Base-by-base conservation (phyloP, 306 rosid genomes). In the Dryas alaskensis region DNA sequence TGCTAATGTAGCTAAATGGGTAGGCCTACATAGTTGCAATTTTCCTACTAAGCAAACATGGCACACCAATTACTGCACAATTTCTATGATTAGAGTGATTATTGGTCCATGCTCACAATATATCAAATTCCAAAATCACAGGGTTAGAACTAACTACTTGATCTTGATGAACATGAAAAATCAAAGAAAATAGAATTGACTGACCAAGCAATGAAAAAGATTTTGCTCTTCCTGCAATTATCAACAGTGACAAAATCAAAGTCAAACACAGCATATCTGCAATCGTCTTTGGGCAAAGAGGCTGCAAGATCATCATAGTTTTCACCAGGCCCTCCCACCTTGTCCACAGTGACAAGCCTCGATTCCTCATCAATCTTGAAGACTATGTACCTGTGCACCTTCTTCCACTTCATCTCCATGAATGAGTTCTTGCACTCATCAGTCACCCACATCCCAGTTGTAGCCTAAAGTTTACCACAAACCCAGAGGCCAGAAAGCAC, bases 371-470 rank as follows among this genome's bases (percentile, higher is more conserved):
- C 99, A 85, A 95, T 95, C 92, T 95, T 95, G 91, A 83, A 95
- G 19, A 95, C 99, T 66, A 95, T 90, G 89, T 84, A 95, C 63
- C 96, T 80, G 67, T 87, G 93, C 2, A 92, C 93, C 84, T 95
- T 95, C 87, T 95, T 95, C 99, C 99, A 95, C 73, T 95, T 95
- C 99, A 95, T 92, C 79, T 92, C 99, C 95, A 88, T 87, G 89
- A 95, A 95, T 0, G 98, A 92, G 77, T 77, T 95, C 90, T 95
- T 95, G 80, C 99, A 95, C 83, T 95, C 99, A 37, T 95, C 99
- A 2, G 98, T 90, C 39, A 95, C 98, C 98, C 97, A 90, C 99
- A 95, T 95, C 75, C 98, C 99, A 12, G 98, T 95, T 1, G 99
- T 95, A 11, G 99, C 99, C 99, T 94, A 73, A 5, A 47, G 40